Evolutionary conservation across 371 early-diverging fungal species (phyloP), one percentile per base, ranked within the genome.

Genomic region (Mortierella sp.): DNA sequence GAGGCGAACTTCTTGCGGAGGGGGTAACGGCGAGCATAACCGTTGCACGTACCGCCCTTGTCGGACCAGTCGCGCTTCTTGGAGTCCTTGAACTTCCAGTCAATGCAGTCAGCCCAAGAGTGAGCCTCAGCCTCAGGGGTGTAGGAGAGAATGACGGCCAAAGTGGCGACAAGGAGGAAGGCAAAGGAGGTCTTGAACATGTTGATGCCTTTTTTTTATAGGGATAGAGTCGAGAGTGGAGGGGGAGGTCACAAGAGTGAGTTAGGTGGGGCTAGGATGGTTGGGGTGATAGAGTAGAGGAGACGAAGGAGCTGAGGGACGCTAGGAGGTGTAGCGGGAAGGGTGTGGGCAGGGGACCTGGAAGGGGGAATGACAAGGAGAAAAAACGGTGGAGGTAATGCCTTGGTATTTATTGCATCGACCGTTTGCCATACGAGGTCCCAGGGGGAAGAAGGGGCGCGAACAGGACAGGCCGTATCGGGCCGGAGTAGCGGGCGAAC

Each of bases 41-140:
- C 75, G 11, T 9, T 1, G 66, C 75, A 75, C 59, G 53, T 66
- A 62, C 75, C 75, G 14, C 53, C 63, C 43, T 56, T 66, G 52
- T 63, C 58, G 29, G 56, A 56, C 65, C 62, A 69, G 26, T 70
- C 62, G 23, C 51, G 48, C 53, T 58, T 69, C 19, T 58, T 56
- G 63, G 48, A 12, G 57, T 56, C 61, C 25, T 68, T 69, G 68
- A 69, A 69, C 58, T 62, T 64, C 75, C 75, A 75, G 59, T 75
- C 75, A 44, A 75, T 47, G 66, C 75, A 75, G 59, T 75, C 75
- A 21, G 60, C 66, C 75, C 75, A 75, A 30, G 75, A 75, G 63
- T 69, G 75, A n/a, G 70, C 75, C 64, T 74, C 70, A 62, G 70
- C 75, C 48, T 61, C 60, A 15, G 64, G 70, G 28, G 75, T 37